These are phyloP conservation scores for Sporothrix pseudoabietina DNA, from an alignment of 2,329 filamentous ascomycete genomes.

Conservation along the genomic window DNA sequence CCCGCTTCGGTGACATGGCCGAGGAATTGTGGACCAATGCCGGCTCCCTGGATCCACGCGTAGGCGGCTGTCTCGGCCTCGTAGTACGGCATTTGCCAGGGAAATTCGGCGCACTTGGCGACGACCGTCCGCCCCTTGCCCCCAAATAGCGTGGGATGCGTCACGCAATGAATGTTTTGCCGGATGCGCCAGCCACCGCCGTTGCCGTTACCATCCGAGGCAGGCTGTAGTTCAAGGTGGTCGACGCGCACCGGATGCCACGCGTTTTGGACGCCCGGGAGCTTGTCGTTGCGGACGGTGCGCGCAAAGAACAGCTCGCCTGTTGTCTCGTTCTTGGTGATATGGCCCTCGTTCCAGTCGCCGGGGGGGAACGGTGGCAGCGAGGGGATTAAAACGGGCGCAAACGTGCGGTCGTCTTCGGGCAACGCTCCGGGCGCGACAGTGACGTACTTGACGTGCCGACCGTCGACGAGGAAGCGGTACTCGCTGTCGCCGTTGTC, in stretches of 20 bases:
- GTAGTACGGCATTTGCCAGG: slow-evolving; percentile 35
- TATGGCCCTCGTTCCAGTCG: slow-evolving; percentile 47
- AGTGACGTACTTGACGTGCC: slow-evolving; percentile 49
- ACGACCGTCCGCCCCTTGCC: slow-evolving; percentile 32
- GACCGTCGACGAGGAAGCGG: slow-evolving; percentile 46
- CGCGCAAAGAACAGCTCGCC: slow-evolving; percentile 39
- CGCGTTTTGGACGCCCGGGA: slow-evolving; percentile 41
- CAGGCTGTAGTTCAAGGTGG: slow-evolving; percentile 37
- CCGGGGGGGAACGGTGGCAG: slow-evolving; percentile 46
- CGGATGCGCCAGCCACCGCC: slow-evolving; percentile 33
- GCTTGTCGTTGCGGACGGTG: slow-evolving; percentile 34
- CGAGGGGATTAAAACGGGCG: slow-evolving; percentile 40
- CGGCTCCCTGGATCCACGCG: slow-evolving; percentile 35
- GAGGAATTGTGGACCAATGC: slow-evolving; percentile 37
- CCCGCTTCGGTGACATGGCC: slow-evolving; percentile 41
- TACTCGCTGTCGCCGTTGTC: slow-evolving; percentile 42
- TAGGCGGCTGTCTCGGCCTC: slow-evolving; percentile 38
- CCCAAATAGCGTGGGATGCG: slow-evolving; percentile 22
- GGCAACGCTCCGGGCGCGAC: slow-evolving; percentile 43
- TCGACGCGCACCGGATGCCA: slow-evolving; percentile 44
- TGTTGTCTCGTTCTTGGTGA: slow-evolving; percentile 38
- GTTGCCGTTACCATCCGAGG: too few relatives aligned
- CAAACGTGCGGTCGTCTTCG: slow-evolving; percentile 42
- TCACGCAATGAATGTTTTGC: slow-evolving; percentile 37
- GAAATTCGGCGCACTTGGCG: slow-evolving; percentile 37